phyloP scores from a whole-genome alignment of 352 stramenopile species.

The Phytophthora sansomeana region DNA sequence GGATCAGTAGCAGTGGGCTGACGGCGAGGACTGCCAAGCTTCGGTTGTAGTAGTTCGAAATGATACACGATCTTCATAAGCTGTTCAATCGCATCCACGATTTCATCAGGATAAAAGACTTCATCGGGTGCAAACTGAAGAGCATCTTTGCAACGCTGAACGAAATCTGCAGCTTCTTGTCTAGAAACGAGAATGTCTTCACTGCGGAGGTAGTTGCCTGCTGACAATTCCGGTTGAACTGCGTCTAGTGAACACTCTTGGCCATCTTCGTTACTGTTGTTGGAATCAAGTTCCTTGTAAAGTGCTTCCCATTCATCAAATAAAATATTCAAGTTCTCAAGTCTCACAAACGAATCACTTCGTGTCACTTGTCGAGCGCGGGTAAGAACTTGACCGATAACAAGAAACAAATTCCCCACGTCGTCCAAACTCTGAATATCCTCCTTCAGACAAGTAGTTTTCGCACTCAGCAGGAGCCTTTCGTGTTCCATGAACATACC shows the following conservation, averaged over 20 bases:
- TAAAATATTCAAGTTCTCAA: constrained; percentile 26
- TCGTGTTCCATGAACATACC: constrained; percentile 30
- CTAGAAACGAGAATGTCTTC: constrained; percentile 33
- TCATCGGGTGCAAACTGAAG: constrained; percentile 19
- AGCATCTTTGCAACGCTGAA: constrained; percentile 31
- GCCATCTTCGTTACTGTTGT: not conserved
- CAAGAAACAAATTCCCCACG: constrained; percentile 19
- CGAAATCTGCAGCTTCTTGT: constrained; percentile 31
- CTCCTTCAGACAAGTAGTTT: constrained; percentile 27
- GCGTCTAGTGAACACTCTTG: not conserved
- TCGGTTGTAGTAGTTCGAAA: constrained; percentile 48
- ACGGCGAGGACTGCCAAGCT: constrained; percentile 37
- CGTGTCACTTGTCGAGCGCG: constrained; percentile 32
- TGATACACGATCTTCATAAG: constrained; percentile 53
- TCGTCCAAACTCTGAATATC: constrained; percentile 31
- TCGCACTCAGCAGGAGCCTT: constrained; percentile 26
- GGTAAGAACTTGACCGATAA: constrained; percentile 29
- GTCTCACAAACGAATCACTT: constrained; percentile 22
- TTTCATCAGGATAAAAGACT: constrained; percentile 14
- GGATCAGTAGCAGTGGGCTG: constrained; percentile 8
- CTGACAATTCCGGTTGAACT: not conserved
- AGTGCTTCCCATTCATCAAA: constrained; percentile 38
- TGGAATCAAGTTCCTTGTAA: constrained; percentile 15
- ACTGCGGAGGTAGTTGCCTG: constrained; percentile 24
- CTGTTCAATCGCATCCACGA: constrained; percentile 43